Conservation (phyloP, 2,329 filamentous ascomycete species). For the Arthrobotrys sinensis region DNA sequence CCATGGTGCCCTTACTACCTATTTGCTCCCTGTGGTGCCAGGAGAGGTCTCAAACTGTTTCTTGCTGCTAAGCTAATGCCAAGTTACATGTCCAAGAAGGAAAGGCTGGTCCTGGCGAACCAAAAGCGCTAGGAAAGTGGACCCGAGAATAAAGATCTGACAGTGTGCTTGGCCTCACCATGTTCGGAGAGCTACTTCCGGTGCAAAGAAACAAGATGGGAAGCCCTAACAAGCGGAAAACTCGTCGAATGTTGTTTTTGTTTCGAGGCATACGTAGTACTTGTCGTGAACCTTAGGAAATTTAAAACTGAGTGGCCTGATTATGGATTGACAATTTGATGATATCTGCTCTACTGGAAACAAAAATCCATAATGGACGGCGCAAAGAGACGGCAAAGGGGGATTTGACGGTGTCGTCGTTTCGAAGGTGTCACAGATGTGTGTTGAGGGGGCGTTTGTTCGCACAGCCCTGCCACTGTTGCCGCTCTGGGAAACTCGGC, state of each 20-base stretch:
- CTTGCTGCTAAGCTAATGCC: slow-evolving; percentile 43
- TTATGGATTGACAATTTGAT: slow-evolving; percentile 38
- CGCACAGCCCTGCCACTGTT: slow-evolving; percentile 29
- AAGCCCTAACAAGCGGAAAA: slow-evolving; percentile 40
- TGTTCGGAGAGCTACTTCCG: slow-evolving; percentile 45
- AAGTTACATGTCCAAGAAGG: slow-evolving; percentile 47
- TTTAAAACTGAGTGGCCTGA: slow-evolving; percentile 54
- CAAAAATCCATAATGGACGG: slow-evolving; percentile 8
- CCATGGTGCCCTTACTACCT: slow-evolving; percentile 29
- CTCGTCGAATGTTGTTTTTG: slow-evolving; percentile 17
- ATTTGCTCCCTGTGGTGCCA: slow-evolving; percentile 43
- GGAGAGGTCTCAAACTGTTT: slow-evolving; percentile 56
- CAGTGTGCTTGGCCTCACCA: slow-evolving; percentile 36
- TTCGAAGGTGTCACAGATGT: slow-evolving; percentile 55
- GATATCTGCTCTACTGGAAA: slow-evolving; percentile 36
- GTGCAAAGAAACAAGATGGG: neutral
- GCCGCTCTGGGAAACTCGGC: slow-evolving; percentile 23
- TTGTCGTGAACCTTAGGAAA: slow-evolving; percentile 19
- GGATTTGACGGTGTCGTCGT: slow-evolving; percentile 37
- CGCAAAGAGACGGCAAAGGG: slow-evolving; percentile 41
- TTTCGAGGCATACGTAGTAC: slow-evolving; percentile 41
- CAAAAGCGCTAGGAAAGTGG: slow-evolving; percentile 40
- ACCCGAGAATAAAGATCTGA: slow-evolving; percentile 49
- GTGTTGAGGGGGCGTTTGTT: slow-evolving; percentile 44
- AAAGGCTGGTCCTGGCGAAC: slow-evolving; percentile 58